Percentiles rank a stretch among this genome's conserved stretches.
Conservation (phyloP, 768 basidiomycete genomes). For the Suillus ampliporus region DNA sequence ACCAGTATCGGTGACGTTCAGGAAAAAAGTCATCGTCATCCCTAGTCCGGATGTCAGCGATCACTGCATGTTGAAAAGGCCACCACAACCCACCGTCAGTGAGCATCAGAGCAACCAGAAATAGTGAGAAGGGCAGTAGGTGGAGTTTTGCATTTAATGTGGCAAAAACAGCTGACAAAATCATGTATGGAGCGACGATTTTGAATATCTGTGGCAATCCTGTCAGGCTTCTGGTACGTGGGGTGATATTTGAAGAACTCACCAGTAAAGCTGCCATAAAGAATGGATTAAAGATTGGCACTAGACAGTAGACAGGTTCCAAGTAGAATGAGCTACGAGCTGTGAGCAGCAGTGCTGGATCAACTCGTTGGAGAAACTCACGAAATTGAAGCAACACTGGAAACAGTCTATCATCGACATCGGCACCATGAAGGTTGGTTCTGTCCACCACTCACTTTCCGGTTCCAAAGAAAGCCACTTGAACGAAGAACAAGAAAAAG, state of each 20-base stretch:
- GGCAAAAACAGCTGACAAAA: constrained; percentile 72
- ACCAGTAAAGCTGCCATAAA: constrained; percentile 79
- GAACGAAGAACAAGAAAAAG: constrained; percentile 87
- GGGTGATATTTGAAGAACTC: constrained; percentile 18
- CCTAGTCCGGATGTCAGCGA: constrained; percentile 44
- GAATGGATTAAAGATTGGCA: constrained; percentile 86
- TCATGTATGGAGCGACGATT: constrained; percentile 79
- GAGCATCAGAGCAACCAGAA: constrained; percentile 76
- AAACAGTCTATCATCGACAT: constrained; percentile 11
- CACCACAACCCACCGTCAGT: constrained; percentile 59
- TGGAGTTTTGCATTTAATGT: constrained; percentile 68
- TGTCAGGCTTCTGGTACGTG: constrained; percentile 10
- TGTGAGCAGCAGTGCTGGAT: constrained; percentile 9
- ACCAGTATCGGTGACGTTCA: constrained; percentile 82
- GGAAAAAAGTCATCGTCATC: constrained; percentile 86
- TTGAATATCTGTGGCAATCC: constrained; percentile 66
- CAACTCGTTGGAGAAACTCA: constrained; percentile 39
- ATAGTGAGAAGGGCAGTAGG: constrained; percentile 80
- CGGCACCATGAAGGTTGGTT: background rate
- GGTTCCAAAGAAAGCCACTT: constrained; percentile 85
- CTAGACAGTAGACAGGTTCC: constrained; percentile 85
- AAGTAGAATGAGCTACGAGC: constrained; percentile 75
- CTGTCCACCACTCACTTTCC: constrained; percentile 64
- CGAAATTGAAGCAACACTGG: constrained; percentile 85
- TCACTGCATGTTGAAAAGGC: constrained; percentile 16